Evolutionary conservation across 495 filamentous ascomycete species (phyloP), one percentile per base, ranked within the genome.

Genomic region (Trichodelitschia bisporula): DNA sequence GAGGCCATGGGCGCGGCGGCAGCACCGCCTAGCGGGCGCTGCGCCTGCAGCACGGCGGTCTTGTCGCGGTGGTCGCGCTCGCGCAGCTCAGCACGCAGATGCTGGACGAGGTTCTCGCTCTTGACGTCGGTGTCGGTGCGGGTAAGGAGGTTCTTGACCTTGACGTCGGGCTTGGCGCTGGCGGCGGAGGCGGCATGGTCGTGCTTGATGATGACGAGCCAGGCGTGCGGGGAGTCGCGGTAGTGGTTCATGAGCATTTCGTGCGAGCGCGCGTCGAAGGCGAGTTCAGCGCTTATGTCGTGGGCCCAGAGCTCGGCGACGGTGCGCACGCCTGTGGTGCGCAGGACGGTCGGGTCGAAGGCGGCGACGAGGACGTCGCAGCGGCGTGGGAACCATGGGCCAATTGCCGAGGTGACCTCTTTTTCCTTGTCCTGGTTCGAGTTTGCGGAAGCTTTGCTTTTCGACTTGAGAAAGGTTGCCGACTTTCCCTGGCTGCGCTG

Each of bases 361-460:
- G 76, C 77, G 5, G 79, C 73, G 27, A 97, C 69, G 4, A 93
- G 66, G 8, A 91, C 73, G 48, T 95, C 82, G 46, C 82, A 92
- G 4, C 47, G 42, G 8, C 45, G 36, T 8, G 40, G 31, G 18
- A n/a, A n/a, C n/a, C n/a, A n/a, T n/a, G n/a, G n/a, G n/a, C n/a
- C n/a, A n/a, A n/a, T n/a, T n/a, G n/a, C n/a, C n/a, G 57, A 62
- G 3, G 41, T 33, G 6, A 33, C 26, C 6, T 35, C 34, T 10
- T 39, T 40, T 30, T 42, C 26, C 9, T 15, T 12, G 27, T 28
- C 27, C 8, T 24, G 26, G 33, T 20, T 36, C 19, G 18, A 15
- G 58, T 28, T 67, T 14, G 71, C 21, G 40, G 33, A 67, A 72
- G 2, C 60, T 50, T 20, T 26, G 29, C 18, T 38, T 40, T 2